Evolutionary conservation across 139 green algal genomes (phyloP), one percentile per base, ranked within the genome.

Genomic region (Coelastrella sp.): DNA sequence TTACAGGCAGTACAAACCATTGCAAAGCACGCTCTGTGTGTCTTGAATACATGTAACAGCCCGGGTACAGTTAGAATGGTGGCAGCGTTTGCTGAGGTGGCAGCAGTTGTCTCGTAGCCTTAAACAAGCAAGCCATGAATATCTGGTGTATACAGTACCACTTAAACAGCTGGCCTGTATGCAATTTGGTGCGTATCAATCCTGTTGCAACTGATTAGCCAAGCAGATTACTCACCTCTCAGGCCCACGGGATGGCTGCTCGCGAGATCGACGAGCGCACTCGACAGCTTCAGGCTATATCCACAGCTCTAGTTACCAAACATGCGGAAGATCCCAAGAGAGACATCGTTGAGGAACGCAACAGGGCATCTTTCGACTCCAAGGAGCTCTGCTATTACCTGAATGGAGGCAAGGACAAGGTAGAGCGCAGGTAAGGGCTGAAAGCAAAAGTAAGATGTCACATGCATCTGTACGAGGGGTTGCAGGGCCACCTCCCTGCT

Each of bases 371-470:
- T 0, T 97, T 98, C 41, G 71, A 93, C 50, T 86, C 89, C 6
- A 32, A 88, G 30, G 88, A 95, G 78, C 84, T 98, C 11, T 84
- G 83, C 4, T 90, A 88, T 17, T 91, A 89, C 7, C 53, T 98
- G 5, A 92, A 94, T 41, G 96, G 91, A 1, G 93, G 96, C 38
- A 87, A 89, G 48, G 92, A 96, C 8, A 88, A 91, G 53, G 81
- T 98, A 6, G 76, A 96, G 34, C 88, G 88, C 35, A 94, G 88
- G 93, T 96, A 35, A 23, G 88, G 3, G n/a, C 9, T 9, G 9
- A 17, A 2, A 71, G 11, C 15, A 23, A 13, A 57, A n/a, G n/a
- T n/a, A n/a, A n/a, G n/a, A n/a, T n/a, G n/a, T n/a, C n/a, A n/a
- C n/a, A n/a, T n/a, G n/a, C n/a, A n/a, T n/a, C n/a, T n/a, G n/a